These are phyloP conservation scores for Mucor velutinosus DNA, from an alignment of 371 early-diverging fungal species.

Conservation along the genomic window DNA sequence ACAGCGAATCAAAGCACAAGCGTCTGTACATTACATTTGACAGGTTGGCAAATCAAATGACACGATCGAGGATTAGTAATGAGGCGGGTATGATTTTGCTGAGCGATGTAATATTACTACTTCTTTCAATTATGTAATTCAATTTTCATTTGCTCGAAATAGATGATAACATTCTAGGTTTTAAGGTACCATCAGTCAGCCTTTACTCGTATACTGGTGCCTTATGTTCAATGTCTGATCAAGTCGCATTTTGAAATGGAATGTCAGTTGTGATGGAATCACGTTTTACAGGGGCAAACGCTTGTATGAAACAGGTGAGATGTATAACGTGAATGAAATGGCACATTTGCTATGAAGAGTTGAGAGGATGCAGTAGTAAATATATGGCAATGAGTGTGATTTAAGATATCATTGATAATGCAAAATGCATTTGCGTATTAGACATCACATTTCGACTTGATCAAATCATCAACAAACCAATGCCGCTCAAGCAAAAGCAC, in stretches of 20 bases:
- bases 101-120: background rate
- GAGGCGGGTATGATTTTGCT: background rate
- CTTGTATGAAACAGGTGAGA: background rate
- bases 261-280: background rate
- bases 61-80: background rate
- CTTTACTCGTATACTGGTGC: background rate
- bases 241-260: background rate
- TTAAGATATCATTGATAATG: background rate
- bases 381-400: background rate
- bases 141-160: background rate
- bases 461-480: background rate
- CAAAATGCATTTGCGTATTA: background rate
- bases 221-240: background rate
- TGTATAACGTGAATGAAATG: background rate
- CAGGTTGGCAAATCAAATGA: background rate
- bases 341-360: background rate
- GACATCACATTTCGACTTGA: background rate
- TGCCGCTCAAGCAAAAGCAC: background rate
- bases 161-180: background rate
- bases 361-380: background rate
- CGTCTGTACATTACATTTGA: background rate
- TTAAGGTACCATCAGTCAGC: background rate
- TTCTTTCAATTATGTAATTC: background rate
- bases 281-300: background rate
- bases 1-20: background rate